Base-by-base conservation (phyloP, 495 filamentous ascomycete species). In the Tuber brumale region DNA sequence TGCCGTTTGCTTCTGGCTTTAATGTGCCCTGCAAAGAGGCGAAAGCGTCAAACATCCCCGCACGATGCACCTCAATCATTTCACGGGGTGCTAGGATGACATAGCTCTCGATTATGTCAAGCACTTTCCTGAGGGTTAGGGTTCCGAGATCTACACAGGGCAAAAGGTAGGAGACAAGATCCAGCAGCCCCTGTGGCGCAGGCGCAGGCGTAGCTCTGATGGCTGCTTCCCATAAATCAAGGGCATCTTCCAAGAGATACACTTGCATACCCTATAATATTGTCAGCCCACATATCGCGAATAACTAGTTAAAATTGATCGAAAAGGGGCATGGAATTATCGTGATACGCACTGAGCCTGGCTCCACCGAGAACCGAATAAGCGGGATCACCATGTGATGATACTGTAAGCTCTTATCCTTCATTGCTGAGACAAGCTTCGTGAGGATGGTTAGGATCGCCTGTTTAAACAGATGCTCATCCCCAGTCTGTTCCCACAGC, bases 391-490 rank as follows among this genome's bases (percentile, higher is more conserved):
- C 91, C 76, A 92, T 85, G 35, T 84, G 76, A 75, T 96, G 92
- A 73, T 94, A 95, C 45, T 88, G 87, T 61, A 86, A 86, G 18
- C 91, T 94, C 18, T 93, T 88, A 39, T 88, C 87, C 78, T 91
- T 91, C 88, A 97, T 91, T 1, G 95, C 90, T 70, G 88, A 87
- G 27, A 96, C 91, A 44, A 99, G 85, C 8, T 92, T 90, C 1
- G 91, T 87, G 37, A 97, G 88, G 46, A 97, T 89, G 6, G 90
- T 91, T n/a, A 98, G 87, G 69, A 97, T 92, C 0, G 92, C 89
- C 84, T 97, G 93, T 84, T 97, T 97, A 88, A 97, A 91, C 70
- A 94, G 86, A 84, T 94, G 90, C 82, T 95, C 91, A 66, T 91
- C 90, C 16, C 90, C 93, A 9, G 91, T 91, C 35, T 89, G 88